These are phyloP conservation scores for Neodidymelliopsis sp. DNA, from an alignment of 2,329 filamentous ascomycete genomes.

Conservation along the genomic window DNA sequence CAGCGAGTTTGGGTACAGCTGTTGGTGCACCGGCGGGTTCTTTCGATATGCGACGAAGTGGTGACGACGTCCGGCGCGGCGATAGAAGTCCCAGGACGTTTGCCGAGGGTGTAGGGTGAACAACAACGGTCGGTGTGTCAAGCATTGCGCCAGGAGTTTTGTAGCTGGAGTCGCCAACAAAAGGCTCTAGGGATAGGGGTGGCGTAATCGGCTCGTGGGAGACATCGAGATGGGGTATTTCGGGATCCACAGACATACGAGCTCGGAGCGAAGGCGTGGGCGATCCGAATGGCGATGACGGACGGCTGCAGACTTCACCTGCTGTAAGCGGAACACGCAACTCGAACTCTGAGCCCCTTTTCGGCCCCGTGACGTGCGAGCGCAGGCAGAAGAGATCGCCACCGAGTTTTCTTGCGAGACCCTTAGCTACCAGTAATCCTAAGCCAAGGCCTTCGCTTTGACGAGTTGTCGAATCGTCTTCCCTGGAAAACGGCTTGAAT, in stretches of 20 bases:
- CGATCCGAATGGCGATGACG: conserved; percentile 59
- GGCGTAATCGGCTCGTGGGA: conserved; percentile 38
- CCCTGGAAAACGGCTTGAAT: conserved; percentile 74
- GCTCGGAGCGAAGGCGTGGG: conserved; percentile 49
- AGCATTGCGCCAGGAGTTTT: conserved; percentile 8
- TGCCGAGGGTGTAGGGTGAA: conserved; percentile 19
- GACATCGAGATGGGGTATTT: conserved; percentile 27
- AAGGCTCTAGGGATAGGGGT: conserved; percentile 34
- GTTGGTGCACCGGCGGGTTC: conserved; percentile 33
- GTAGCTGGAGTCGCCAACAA: conserved; percentile 26
- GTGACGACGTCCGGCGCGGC: conserved; percentile 39
- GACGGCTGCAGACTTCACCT: conserved; percentile 58
- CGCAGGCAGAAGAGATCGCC: conserved; percentile 71
- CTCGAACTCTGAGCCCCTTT: conserved; percentile 72
- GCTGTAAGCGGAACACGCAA: conserved; percentile 69
- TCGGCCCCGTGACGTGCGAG: conserved; percentile 67
- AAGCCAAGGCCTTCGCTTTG: conserved; percentile 73
- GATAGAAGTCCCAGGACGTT: conserved; percentile 33
- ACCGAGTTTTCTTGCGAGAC: conserved; percentile 71
- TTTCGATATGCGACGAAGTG: conserved; percentile 36
- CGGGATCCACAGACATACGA: conserved; percentile 40
- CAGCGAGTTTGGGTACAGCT: conserved; percentile 56
- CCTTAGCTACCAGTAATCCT: conserved; percentile 75
- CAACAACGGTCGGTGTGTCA: conserved; percentile 20
- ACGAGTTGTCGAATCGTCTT: conserved; percentile 72